Base-by-base conservation (phyloP, 2,329 filamentous ascomycete genomes). In the Purpureocillium takamizusanense region DNA sequence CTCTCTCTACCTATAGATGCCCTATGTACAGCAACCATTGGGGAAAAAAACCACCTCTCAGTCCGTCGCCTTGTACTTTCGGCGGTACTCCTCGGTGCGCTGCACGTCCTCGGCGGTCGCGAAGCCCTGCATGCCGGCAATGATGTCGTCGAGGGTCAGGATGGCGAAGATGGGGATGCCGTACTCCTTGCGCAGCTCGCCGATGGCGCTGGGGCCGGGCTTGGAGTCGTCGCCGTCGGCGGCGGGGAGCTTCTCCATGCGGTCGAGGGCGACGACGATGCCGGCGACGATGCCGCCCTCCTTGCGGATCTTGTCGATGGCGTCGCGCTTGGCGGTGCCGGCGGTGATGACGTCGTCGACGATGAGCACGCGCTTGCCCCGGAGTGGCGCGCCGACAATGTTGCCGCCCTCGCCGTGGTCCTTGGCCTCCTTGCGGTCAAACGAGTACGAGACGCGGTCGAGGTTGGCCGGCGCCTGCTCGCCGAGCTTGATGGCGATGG, bases 281-380 rank as follows among this genome's bases (percentile, higher is more conserved):
- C 88, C 90, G 4, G 83, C 84, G 16, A 97, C 78, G 36, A 75
- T 77, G 2, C 90, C 92, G 3, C 90, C 92, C 58, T 94, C 83
- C 51, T 78, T 78, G 51, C 79, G 74, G 57, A 97, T 95, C 61
- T 95, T 92, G 39, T 79, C 79, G 43, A 97, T 88, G 12, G 90
- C 87, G 61, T 97, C 89, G 42, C 88, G 75, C 67, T 95, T 89
- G 31, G 92, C 92, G 1, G 89, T 97, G 21, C 92, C 92, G 1
- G 88, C 90, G 1, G 89, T 95, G 54, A 97, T 90, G 41, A 98
- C 90, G 64, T 97, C 92, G 68, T 98, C 92, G 31, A 98, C 82
- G 50, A 98, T 85, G 27, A 98, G 72, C 13, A 95, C 79, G 43
- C 75, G 78, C 74, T 92, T 89, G 38, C 86, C 89, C 64, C 84